Evolutionary conservation across 2,329 filamentous ascomycete genomes (phyloP), one percentile per base, ranked within the genome.

Genomic region (Pseudogymnoascus sp.): DNA sequence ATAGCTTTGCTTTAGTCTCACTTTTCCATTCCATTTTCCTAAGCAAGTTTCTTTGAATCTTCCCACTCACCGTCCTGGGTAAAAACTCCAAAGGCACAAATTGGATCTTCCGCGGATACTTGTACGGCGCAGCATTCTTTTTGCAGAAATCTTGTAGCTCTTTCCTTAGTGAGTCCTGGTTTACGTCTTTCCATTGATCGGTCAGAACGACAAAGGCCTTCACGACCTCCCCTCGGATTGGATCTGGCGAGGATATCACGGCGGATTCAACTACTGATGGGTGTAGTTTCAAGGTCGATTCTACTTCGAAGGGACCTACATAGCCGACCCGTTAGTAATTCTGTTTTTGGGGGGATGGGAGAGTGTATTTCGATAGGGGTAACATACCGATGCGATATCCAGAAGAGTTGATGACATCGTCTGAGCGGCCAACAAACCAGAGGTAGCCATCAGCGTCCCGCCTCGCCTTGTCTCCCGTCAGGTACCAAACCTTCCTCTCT

Each of bases 81-180:
- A 77, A 63, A 62, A 74, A 77, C 16, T 49, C 67, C 5, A 71
- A 65, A 28, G 72, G 70, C 37, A 77, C 75, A 65, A 77, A 76
- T 60, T 76, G 70, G 31, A 77, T 72, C 66, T 73, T 73, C 28
- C 75, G 65, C 16, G 75, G 75, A 66, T 77, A 77, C 65, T 77
- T 77, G 63, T 77, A 77, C 9, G 75, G 75, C 36, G 75, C 75
- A 3, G 75, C 74, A 64, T 76, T 69, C 60, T 67, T 66, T 64
- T 77, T 77, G 68, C 76, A 77, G 62, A 76, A 76, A 14, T 75
- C 71, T 63, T 77, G 75, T 37, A 77, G 36, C 64, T 76, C 75
- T 61, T 69, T 71, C 38, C 71, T 65, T 21, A 77, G 66, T 4
- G 56, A 61, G 5, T 65, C 60, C 9, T 65, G 46, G 36, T 66